Base-by-base conservation (phyloP, 1,284 basidiomycete species). In the Bjerkandera adusta region DNA sequence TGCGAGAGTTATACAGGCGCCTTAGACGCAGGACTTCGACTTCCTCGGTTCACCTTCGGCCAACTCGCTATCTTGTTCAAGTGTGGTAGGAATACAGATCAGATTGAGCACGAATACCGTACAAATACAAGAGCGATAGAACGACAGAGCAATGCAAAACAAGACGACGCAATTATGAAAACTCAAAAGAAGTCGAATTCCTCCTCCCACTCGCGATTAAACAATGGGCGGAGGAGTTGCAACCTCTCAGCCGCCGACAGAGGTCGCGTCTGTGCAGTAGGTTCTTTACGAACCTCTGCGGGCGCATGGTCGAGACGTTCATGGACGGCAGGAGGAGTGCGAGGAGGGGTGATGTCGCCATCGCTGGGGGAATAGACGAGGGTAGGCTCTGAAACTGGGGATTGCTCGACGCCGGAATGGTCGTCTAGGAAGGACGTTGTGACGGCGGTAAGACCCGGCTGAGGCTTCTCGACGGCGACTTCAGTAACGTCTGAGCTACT, bases 121-220 rank as follows among this genome's bases (percentile, higher is more conserved):
- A n/a, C n/a, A n/a, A n/a, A n/a, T n/a, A n/a, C n/a, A n/a, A n/a
- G n/a, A n/a, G n/a, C n/a, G n/a, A n/a, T n/a, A n/a, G n/a, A n/a
- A n/a, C n/a, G n/a, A n/a, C n/a, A n/a, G n/a, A n/a, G n/a, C n/a
- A n/a, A n/a, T n/a, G n/a, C n/a, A n/a, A n/a, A n/a, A n/a, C n/a
- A n/a, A n/a, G 11, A 3, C 12, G 25, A 30, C n/a, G 10, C 15
- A 41, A 26, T 4, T 12, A 26, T 10, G 16, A 15, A 41, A 27
- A 41, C 13, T 7, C 13, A 46, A 22, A 46, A 46, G 40, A 36
- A 48, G 27, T 42, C 39, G 18, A 20, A 26, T 36, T 16, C 24
- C 16, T 49, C 42, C n/a, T 44, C 42, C 47, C 42, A 49, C 10
- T 43, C 47, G 42, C 25, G 11, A n/a, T 15, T 37, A 20, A 48